phyloP scores from a whole-genome alignment of 208 protist species.

The Trypanosoma rangeli region DNA sequence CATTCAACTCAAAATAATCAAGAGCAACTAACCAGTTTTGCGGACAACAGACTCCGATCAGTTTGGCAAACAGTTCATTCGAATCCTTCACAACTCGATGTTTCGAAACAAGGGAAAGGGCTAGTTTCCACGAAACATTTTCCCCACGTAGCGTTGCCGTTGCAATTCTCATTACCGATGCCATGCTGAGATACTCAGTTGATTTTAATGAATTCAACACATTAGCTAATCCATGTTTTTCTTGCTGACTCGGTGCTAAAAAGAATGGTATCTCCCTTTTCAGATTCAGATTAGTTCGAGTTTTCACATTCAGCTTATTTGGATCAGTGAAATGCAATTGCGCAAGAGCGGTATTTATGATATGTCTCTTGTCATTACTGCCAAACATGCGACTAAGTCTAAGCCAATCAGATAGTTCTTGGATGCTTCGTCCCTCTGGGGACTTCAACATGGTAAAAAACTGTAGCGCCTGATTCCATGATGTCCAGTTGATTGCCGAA shows the following conservation, averaged over 20 bases:
- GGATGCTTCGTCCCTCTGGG: conserved; percentile 10
- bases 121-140: conserved; percentile 32
- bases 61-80: conserved; percentile 42
- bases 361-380: background rate
- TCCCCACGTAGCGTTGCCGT: conserved; percentile 21
- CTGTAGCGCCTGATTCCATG: conserved; percentile 20
- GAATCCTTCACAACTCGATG: conserved; percentile 44
- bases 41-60: conserved; percentile 49
- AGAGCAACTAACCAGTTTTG: conserved; percentile 47
- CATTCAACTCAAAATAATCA: conserved; percentile 20
- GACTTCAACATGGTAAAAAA: conserved; percentile 18
- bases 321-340: background rate
- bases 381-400: conserved; percentile 5
- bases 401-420: conserved; percentile 18
- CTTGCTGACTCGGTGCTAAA: background rate
- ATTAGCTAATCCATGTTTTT: background rate
- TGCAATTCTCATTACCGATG: conserved; percentile 20
- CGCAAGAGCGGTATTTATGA: conserved; percentile 14
- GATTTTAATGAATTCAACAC: conserved; percentile 8
- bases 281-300: background rate
- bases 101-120: conserved; percentile 31
- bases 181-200: conserved; percentile 4
- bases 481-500: conserved; percentile 24
- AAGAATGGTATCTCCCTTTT: background rate
- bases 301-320: background rate